These are phyloP conservation scores for Galerina sulciceps DNA, from an alignment of 768 basidiomycete species.

Conservation along the genomic window DNA sequence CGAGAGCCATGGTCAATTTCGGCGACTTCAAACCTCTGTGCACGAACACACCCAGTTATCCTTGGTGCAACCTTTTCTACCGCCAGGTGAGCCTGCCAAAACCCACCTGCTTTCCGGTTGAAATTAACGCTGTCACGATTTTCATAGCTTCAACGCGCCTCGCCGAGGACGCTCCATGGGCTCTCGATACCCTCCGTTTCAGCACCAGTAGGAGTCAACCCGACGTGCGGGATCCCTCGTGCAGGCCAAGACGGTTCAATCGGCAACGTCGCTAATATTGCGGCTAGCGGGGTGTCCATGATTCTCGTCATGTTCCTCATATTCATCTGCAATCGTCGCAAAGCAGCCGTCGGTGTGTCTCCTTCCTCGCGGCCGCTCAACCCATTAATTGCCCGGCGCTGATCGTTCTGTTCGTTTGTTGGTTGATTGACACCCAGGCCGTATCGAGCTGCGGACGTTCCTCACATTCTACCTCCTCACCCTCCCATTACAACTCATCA, in stretches of 20 bases:
- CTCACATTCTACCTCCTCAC: slow-evolving; percentile 70
- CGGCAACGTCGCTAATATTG: slow-evolving; percentile 87
- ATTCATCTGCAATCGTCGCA: slow-evolving; percentile 60
- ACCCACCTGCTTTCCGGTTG: background rate
- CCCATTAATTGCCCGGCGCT: background rate
- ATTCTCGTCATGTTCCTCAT: slow-evolving; percentile 63
- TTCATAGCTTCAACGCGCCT: slow-evolving; percentile 41
- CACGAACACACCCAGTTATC: slow-evolving; percentile 72
- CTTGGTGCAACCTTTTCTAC: slow-evolving; percentile 96
- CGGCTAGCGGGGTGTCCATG: slow-evolving; percentile 77
- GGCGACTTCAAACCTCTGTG: slow-evolving; percentile 78
- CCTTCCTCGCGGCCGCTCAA: background rate
- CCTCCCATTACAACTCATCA: slow-evolving; percentile 79
- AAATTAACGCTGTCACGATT: background rate
- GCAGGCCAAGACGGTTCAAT: slow-evolving; percentile 61
- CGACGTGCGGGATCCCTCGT: slow-evolving; percentile 76
- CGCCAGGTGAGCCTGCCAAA: slow-evolving; percentile 60
- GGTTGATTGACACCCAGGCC: slow-evolving; percentile 49
- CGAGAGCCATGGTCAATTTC: slow-evolving; percentile 52
- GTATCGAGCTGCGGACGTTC: slow-evolving; percentile 72
- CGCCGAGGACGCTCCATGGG: slow-evolving; percentile 36
- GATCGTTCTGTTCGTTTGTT: background rate
- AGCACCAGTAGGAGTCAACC: slow-evolving; percentile 85
- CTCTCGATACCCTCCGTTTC: slow-evolving; percentile 45
- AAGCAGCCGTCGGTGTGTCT: slow-evolving; percentile 78